Conservation (phyloP, 768 basidiomycete genomes). For the Trametes maxima region DNA sequence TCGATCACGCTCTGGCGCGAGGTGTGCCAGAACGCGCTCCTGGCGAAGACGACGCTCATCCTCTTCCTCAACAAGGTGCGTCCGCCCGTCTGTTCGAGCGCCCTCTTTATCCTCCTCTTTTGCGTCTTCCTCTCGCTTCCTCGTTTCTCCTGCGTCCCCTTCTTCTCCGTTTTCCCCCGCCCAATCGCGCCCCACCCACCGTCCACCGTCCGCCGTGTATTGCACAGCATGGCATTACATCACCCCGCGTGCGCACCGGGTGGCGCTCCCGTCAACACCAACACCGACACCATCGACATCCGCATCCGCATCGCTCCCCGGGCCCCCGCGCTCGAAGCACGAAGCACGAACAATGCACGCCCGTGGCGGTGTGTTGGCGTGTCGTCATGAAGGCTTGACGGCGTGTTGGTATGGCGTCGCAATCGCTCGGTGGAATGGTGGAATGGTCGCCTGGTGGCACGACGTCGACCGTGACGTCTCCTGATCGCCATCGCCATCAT, state of each 20-base stretch:
- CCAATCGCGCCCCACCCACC: background rate
- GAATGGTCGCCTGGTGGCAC: too few relatives aligned
- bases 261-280: too few relatives aligned
- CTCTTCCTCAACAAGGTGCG: slow-evolving; percentile 76
- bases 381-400: too few relatives aligned
- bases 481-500: too few relatives aligned
- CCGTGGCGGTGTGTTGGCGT: background rate
- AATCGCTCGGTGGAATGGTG: too few relatives aligned
- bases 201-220: background rate
- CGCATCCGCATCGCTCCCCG: background rate
- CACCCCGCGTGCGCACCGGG: background rate
- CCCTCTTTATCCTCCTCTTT: too few relatives aligned
- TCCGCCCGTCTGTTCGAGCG: background rate
- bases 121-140: too few relatives aligned
- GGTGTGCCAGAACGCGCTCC: slow-evolving; percentile 63
- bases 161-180: background rate
- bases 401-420: too few relatives aligned
- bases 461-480: too few relatives aligned
- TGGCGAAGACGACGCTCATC: slow-evolving; percentile 64
- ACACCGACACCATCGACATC: too few relatives aligned
- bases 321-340: background rate
- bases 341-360: background rate
- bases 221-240: background rate
- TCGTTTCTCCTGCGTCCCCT: too few relatives aligned
- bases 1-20: slow-evolving; percentile 73